These are phyloP conservation scores for Pachysolen tannophilus DNA, from an alignment of 805 yeast genomes.

Conservation along the genomic window DNA sequence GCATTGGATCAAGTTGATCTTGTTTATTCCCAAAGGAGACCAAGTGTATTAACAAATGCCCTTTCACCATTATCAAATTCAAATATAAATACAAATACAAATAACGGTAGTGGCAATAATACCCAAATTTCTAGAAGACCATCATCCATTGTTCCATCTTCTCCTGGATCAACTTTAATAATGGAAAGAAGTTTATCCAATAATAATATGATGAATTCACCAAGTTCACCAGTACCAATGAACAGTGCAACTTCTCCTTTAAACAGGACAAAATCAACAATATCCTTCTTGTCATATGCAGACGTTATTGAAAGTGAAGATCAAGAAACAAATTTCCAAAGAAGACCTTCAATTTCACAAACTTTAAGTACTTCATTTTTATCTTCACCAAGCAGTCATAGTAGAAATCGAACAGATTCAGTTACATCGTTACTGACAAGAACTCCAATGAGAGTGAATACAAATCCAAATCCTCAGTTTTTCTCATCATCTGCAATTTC, in stretches of 20 bases:
- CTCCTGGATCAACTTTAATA: constrained; percentile 6
- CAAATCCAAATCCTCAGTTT: background rate
- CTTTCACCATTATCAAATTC: constrained; percentile 6
- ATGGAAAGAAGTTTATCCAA: constrained; percentile 7
- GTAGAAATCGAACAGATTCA: constrained; percentile 14
- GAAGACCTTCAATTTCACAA: constrained; percentile 52
- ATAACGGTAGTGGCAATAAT: constrained; percentile 2
- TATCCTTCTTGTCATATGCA: constrained; percentile 67
- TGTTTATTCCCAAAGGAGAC: constrained; percentile 41
- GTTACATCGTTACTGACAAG: background rate
- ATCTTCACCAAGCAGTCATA: constrained; percentile 2
- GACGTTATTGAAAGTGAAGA: constrained; percentile 71
- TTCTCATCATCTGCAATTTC: constrained; percentile 6
- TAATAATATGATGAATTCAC: constrained; percentile 5
- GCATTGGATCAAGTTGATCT: constrained; percentile 41
- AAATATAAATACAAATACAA: no score
- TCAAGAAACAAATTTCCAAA: constrained; percentile 30
- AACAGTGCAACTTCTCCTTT: background rate
- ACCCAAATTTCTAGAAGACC: constrained; percentile 4
- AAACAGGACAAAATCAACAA: constrained; percentile 23
- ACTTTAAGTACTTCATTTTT: constrained; percentile 26
- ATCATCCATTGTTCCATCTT: constrained; percentile 4
- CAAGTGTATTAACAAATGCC: constrained; percentile 33
- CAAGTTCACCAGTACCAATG: constrained; percentile 1
- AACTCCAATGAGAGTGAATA: constrained; percentile 3